A percentile compares a stretch with the other conserved stretches of the same genome.
Evolutionary conservation across 2,329 filamentous ascomycete genomes (phyloP).

Genomic region (Acrocalymma vagum): DNA sequence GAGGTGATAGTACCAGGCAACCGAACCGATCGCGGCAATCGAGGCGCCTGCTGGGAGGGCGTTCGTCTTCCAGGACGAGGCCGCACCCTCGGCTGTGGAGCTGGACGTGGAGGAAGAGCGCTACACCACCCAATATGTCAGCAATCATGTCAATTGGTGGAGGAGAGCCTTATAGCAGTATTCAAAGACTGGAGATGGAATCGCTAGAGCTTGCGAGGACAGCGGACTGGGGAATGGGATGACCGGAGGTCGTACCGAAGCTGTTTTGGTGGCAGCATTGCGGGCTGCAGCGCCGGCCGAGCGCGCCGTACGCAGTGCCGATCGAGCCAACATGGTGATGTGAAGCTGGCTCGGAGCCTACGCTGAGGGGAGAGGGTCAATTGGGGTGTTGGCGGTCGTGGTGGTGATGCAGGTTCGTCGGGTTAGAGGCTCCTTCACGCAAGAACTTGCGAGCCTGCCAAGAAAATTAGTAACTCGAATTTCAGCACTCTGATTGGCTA

Average conservation of each 20-base stretch:
- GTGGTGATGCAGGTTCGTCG: too few relatives aligned
- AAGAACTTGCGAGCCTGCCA: too few relatives aligned
- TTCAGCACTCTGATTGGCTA: too few relatives aligned
- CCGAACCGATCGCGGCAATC: constrained; percentile 83
- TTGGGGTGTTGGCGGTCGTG: constrained; percentile 45
- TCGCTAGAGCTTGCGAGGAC: constrained; percentile 35
- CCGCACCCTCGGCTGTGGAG: constrained; percentile 72
- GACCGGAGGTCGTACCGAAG: constrained; percentile 53
- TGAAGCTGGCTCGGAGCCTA: constrained; percentile 48
- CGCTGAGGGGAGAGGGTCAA: constrained; percentile 41
- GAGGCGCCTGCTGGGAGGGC: constrained; percentile 87
- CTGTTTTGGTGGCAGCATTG: constrained; percentile 56
- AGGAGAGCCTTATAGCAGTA: constrained; percentile 19
- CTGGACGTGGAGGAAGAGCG: constrained; percentile 75
- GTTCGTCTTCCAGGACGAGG: constrained; percentile 83
- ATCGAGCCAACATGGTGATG: constrained; percentile 88
- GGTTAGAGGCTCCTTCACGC: too few relatives aligned
- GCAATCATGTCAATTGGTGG: constrained; percentile 38
- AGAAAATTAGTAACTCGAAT: too few relatives aligned
- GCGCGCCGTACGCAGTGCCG: constrained; percentile 88
- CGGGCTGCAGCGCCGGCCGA: constrained; percentile 84
- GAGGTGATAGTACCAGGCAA: constrained; percentile 97
- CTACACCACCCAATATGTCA: constrained; percentile 48
- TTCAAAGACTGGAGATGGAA: constrained; percentile 25
- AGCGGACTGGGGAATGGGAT: constrained; percentile 29